Evolutionary conservation across 192 early-diverging fungal species (phyloP).

Genomic region (Rhizoclosmatium sp.): DNA sequence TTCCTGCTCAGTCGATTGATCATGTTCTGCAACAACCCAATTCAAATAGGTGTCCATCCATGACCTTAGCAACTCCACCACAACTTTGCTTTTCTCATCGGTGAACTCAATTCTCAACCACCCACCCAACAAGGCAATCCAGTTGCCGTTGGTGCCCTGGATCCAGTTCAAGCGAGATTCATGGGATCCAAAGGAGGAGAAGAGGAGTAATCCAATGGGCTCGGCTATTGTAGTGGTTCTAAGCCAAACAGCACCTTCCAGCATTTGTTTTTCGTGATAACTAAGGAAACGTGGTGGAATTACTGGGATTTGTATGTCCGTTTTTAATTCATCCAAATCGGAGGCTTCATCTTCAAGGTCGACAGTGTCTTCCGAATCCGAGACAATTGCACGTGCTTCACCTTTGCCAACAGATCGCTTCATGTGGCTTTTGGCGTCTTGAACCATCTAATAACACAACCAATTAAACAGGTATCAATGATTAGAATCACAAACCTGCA

Average conservation of each 20-base stretch:
- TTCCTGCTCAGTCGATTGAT: too few species aligned
- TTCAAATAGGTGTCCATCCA: slow-evolving; percentile 50
- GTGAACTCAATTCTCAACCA: slow-evolving; percentile 43
- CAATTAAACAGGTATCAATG: neutral
- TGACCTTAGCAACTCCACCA: slow-evolving; percentile 38
- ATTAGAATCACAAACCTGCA: slow-evolving; percentile 16
- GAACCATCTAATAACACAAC: neutral
- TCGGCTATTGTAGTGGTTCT: slow-evolving; percentile 49
- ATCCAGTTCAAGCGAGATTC: slow-evolving; percentile 24
- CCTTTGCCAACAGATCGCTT: neutral
- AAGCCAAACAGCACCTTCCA: slow-evolving; percentile 51
- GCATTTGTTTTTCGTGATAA: slow-evolving; percentile 59
- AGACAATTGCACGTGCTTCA: neutral
- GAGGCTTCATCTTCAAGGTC: neutral
- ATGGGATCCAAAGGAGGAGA: slow-evolving; percentile 22
- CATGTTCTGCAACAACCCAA: slow-evolving; percentile 40
- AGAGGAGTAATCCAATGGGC: slow-evolving; percentile 46
- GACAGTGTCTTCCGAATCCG: slow-evolving; percentile 19
- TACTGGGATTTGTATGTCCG: slow-evolving; percentile 26
- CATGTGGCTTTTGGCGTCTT: neutral
- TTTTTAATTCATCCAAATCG: too few species aligned
- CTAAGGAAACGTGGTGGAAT: slow-evolving; percentile 50
- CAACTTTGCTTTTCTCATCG: slow-evolving; percentile 30
- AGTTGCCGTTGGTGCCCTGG: slow-evolving; percentile 1
- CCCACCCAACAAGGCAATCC: slow-evolving; percentile 37